Conservation (phyloP, 2,329 filamentous ascomycete species). For the Amauroascus verrucosus region DNA sequence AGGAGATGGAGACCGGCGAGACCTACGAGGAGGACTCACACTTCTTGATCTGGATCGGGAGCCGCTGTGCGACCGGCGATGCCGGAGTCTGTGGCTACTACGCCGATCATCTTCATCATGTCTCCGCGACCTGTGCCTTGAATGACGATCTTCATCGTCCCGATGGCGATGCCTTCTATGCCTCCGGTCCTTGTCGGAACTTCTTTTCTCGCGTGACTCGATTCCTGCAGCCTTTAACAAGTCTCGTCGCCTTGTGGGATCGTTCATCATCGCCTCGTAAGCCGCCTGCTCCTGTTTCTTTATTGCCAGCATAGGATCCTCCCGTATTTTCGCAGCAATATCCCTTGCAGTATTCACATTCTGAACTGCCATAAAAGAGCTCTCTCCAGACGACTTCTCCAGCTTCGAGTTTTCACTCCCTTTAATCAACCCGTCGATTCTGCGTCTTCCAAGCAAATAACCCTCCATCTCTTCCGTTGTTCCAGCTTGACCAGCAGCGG, state of each 20-base stretch:
- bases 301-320: slow-evolving; percentile 86
- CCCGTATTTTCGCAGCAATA: slow-evolving; percentile 72
- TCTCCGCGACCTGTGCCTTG: slow-evolving; percentile 21
- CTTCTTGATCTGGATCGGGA: slow-evolving; percentile 37
- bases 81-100: slow-evolving; percentile 24
- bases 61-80: slow-evolving; percentile 37
- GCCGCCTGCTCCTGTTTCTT: slow-evolving; percentile 82
- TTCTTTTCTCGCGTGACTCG: slow-evolving; percentile 26
- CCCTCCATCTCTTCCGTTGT: slow-evolving; percentile 83
- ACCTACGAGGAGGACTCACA: slow-evolving; percentile 14
- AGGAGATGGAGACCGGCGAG: slow-evolving; percentile 18
- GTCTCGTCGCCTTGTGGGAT: slow-evolving; percentile 45
- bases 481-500: slow-evolving; percentile 63
- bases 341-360: slow-evolving; percentile 67
- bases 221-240: slow-evolving; percentile 47
- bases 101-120: slow-evolving; percentile 18
- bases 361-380: slow-evolving; percentile 50
- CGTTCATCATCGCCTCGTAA: slow-evolving; percentile 49
- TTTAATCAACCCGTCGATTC: slow-evolving; percentile 79
- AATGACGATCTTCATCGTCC: slow-evolving; percentile 17
- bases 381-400: slow-evolving; percentile 59
- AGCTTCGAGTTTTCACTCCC: slow-evolving; percentile 70
- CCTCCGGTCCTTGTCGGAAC: slow-evolving; percentile 40
- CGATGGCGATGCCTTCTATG: slow-evolving; percentile 27
- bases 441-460: slow-evolving; percentile 81